phyloP scores from a whole-genome alignment of 805 yeast species.

The Hyphopichia homilentoma region DNA sequence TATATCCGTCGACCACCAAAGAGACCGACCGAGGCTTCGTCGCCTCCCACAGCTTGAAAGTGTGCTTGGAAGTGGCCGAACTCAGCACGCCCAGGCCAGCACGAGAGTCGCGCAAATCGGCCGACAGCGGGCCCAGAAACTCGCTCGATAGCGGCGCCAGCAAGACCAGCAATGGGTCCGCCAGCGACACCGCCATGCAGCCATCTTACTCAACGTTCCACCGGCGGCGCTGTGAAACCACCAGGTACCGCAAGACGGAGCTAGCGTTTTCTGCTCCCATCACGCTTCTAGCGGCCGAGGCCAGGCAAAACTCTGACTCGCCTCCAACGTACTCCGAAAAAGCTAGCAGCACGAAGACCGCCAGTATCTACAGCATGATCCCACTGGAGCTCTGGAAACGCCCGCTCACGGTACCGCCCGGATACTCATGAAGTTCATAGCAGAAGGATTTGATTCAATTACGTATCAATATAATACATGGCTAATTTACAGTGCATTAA shows the following conservation, averaged over 20 bases:
- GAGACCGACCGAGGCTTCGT: slow-evolving; percentile 6
- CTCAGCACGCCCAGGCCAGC: not conserved
- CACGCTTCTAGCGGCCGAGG: slow-evolving; percentile 7
- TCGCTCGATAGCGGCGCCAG: not conserved
- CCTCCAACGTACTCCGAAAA: slow-evolving; percentile 11
- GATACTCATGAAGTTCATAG: too few relatives aligned
- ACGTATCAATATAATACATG: too few relatives aligned
- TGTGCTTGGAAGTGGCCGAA: slow-evolving; percentile 10
- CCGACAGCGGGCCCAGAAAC: not conserved
- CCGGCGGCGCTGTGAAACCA: slow-evolving; percentile 4
- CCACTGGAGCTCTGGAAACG: too few relatives aligned
- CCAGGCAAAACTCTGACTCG: slow-evolving; percentile 8
- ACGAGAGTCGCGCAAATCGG: slow-evolving; percentile 3
- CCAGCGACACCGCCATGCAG: not conserved
- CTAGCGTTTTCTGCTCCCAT: slow-evolving; percentile 12
- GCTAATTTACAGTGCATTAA: too few relatives aligned
- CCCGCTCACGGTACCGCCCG: too few relatives aligned
- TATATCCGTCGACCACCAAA: slow-evolving; percentile 7
- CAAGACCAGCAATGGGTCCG: not conserved
- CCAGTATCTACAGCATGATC: too few relatives aligned
- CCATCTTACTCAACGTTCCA: slow-evolving; percentile 8
- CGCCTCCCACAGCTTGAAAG: slow-evolving; percentile 8
- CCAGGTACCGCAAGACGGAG: slow-evolving; percentile 9
- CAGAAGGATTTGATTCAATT: too few relatives aligned
- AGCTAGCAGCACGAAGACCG: too few relatives aligned